phyloP scores from a whole-genome alignment of 768 basidiomycete genomes.

The Lentinula sp. region DNA sequence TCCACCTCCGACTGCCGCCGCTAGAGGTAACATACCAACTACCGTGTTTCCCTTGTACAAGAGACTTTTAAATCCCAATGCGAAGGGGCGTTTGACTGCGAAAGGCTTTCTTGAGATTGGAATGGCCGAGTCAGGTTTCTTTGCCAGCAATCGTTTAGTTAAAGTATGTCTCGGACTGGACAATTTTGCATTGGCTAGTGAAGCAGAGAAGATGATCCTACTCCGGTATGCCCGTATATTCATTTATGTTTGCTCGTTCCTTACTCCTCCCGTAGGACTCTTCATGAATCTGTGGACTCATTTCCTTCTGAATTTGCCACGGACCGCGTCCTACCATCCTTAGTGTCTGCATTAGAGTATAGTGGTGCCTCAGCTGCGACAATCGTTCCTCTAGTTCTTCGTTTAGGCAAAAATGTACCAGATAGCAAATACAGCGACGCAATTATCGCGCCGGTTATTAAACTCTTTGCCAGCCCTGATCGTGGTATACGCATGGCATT shows the following conservation, averaged over 20 bases:
- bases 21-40: constrained; percentile 71
- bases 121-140: constrained; percentile 82
- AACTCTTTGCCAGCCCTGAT: constrained; percentile 84
- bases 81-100: constrained; percentile 69
- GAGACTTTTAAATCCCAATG: constrained; percentile 84
- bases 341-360: constrained; percentile 72
- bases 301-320: constrained; percentile 85
- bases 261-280: constrained; percentile 35
- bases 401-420: constrained; percentile 67
- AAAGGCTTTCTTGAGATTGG: constrained; percentile 76
- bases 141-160: constrained; percentile 74
- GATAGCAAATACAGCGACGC: constrained; percentile 63
- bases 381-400: constrained; percentile 81
- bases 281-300: constrained; percentile 74
- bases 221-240: constrained; percentile 44
- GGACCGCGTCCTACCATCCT: constrained; percentile 81
- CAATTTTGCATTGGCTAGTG: constrained; percentile 74
- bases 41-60: constrained; percentile 78
- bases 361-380: constrained; percentile 71
- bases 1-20: constrained; percentile 69
- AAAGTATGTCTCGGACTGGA: constrained; percentile 83
- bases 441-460: constrained; percentile 75
- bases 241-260: background rate
- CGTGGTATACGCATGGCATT: constrained; percentile 92
- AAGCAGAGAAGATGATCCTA: constrained; percentile 70